These are phyloP conservation scores for Clathrus columnatus DNA, from an alignment of 768 basidiomycete genomes.

Conservation along the genomic window DNA sequence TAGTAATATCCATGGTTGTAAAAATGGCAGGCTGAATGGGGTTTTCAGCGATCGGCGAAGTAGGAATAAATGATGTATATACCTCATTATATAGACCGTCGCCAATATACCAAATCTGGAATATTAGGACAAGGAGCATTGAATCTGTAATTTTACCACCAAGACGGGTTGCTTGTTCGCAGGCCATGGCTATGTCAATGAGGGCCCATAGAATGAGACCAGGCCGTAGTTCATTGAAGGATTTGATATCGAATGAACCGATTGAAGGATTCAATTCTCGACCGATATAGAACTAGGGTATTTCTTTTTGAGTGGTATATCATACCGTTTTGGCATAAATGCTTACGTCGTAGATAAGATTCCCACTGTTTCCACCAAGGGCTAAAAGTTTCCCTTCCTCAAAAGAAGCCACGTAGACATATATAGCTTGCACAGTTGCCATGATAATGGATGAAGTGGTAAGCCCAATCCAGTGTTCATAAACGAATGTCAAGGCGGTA, in stretches of 20 bases:
- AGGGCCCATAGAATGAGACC: slow-evolving; percentile 90
- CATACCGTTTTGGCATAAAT: neutral
- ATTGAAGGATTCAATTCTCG: slow-evolving; percentile 87
- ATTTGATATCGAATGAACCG: slow-evolving; percentile 66
- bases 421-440: slow-evolving; percentile 64
- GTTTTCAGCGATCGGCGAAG: slow-evolving; percentile 1
- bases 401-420: slow-evolving; percentile 67
- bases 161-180: slow-evolving; percentile 78
- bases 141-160: slow-evolving; percentile 79
- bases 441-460: slow-evolving; percentile 74
- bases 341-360: slow-evolving; percentile 83
- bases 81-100: slow-evolving; percentile 92
- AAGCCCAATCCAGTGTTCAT: slow-evolving; percentile 88
- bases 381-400: slow-evolving; percentile 65
- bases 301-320: neutral
- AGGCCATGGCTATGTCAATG: slow-evolving; percentile 83
- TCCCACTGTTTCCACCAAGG: slow-evolving; percentile 86
- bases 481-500: slow-evolving; percentile 77
- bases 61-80: slow-evolving; percentile 15
- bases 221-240: slow-evolving; percentile 78
- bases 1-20: slow-evolving; percentile 96
- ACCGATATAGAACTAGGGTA: slow-evolving; percentile 81
- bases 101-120: slow-evolving; percentile 80
- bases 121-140: slow-evolving; percentile 80
- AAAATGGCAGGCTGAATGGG: slow-evolving; percentile 68